Evolutionary conservation across 371 early-diverging fungal genomes (phyloP).

Genomic region (Funneliformis caledonium): DNA sequence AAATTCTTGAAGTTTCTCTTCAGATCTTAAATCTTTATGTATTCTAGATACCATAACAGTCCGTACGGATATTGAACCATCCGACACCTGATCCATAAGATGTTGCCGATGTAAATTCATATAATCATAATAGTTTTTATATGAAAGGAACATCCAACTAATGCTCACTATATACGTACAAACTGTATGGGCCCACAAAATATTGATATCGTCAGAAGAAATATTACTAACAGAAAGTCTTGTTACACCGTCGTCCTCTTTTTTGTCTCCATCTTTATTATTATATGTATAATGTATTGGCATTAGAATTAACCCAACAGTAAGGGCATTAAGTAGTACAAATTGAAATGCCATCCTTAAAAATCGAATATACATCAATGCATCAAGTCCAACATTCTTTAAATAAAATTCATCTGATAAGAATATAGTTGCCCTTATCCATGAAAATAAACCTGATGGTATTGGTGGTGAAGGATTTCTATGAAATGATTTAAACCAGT

Average conservation of each 20-base stretch:
- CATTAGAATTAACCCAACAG: constrained; percentile 56
- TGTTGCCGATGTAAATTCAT: constrained; percentile 48
- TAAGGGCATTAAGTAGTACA: constrained; percentile 51
- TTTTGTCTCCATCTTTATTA: constrained; percentile 42
- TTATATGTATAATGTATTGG: constrained; percentile 57
- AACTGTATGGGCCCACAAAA: constrained; percentile 53
- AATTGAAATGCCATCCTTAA: constrained; percentile 69
- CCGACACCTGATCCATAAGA: constrained; percentile 38
- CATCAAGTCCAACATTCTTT: constrained; percentile 63
- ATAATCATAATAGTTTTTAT: constrained; percentile 56
- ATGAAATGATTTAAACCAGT: background rate
- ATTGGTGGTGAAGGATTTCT: constrained; percentile 52
- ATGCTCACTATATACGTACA: constrained; percentile 49
- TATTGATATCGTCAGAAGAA: constrained; percentile 42
- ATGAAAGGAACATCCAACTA: constrained; percentile 56
- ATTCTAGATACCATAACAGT: constrained; percentile 52
- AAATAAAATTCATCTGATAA: constrained; percentile 57
- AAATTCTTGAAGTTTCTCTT: constrained; percentile 46
- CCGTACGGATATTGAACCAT: constrained; percentile 42
- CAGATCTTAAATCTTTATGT: constrained; percentile 50
- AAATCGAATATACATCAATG: constrained; percentile 70
- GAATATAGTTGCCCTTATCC: constrained; percentile 48
- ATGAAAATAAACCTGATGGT: constrained; percentile 48
- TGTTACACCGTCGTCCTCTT: constrained; percentile 31
- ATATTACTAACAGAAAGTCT: constrained; percentile 55